These are phyloP conservation scores for Tuber calosporum DNA, from an alignment of 495 filamentous ascomycete genomes.

Conservation along the genomic window DNA sequence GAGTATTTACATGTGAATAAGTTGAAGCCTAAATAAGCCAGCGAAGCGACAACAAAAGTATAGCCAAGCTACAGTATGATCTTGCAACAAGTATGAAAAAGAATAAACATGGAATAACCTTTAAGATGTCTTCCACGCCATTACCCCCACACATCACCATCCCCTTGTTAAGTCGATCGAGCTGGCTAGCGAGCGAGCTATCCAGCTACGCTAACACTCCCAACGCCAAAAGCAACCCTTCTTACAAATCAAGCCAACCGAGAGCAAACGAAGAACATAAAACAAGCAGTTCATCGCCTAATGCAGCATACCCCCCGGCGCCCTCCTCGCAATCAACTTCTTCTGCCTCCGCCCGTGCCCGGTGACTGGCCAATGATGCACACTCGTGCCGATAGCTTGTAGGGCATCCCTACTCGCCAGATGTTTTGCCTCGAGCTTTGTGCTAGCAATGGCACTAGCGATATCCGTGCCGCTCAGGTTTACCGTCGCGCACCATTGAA, in stretches of 20 bases:
- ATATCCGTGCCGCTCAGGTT: conserved; percentile 23
- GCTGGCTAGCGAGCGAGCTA: background rate
- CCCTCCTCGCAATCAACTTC: conserved; percentile 18
- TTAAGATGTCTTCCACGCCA: background rate
- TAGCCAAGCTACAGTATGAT: background rate
- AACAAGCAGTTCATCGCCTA: background rate
- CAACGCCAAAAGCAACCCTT: background rate
- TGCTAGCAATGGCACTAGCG: conserved; percentile 27
- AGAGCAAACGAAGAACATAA: background rate
- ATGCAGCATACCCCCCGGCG: conserved; percentile 2
- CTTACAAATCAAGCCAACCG: background rate
- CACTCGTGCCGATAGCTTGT: conserved; percentile 12
- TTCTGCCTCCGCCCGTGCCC: conserved; percentile 15
- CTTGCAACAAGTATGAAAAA: background rate
- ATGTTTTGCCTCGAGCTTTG: conserved; percentile 39
- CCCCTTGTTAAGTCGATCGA: background rate
- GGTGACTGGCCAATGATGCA: background rate
- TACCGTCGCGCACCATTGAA: conserved; percentile 33
- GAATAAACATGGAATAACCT: background rate
- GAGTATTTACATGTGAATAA: background rate
- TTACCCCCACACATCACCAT: background rate
- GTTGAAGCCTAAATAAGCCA: background rate
- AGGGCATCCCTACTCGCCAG: conserved; percentile 32
- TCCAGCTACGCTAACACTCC: background rate
- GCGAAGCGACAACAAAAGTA: background rate